A percentile compares a stretch with the other conserved stretches of the same genome.
These are phyloP conservation scores for Gloeostereum incarnatum DNA, from an alignment of 768 basidiomycete genomes.

Conservation along the genomic window DNA sequence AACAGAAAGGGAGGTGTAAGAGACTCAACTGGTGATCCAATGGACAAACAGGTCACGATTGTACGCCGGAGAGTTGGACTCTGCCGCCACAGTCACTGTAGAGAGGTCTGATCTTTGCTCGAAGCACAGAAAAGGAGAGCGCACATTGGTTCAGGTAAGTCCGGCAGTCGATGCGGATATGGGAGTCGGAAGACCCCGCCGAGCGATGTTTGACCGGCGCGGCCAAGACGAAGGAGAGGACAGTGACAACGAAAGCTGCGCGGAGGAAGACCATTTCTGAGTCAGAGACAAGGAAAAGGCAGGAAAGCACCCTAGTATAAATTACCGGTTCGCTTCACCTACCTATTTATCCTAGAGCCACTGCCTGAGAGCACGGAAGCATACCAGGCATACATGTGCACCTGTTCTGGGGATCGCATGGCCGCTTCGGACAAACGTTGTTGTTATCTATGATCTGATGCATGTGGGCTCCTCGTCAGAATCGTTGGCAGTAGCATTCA, in stretches of 20 bases:
- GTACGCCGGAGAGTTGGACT: constrained; percentile 33
- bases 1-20: background rate
- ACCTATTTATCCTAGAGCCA: background rate
- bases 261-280: background rate
- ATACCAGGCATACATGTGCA: background rate
- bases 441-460: background rate
- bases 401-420: background rate
- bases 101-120: background rate
- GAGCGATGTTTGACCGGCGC: background rate
- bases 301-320: background rate
- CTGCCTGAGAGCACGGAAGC: background rate
- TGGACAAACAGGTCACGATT: constrained; percentile 29
- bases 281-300: background rate
- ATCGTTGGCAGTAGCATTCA: background rate
- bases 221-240: background rate
- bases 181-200: constrained; percentile 5
- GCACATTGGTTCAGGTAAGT: constrained; percentile 5
- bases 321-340: background rate
- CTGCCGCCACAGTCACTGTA: constrained; percentile 27
- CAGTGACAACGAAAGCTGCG: background rate
- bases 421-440: background rate
- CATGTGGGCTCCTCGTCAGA: background rate
- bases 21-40: constrained; percentile 38
- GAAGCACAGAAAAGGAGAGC: background rate
- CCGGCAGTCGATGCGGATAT: constrained; percentile 5